These are phyloP conservation scores for Suillus weaverae DNA, from an alignment of 768 basidiomycete species.

Conservation along the genomic window DNA sequence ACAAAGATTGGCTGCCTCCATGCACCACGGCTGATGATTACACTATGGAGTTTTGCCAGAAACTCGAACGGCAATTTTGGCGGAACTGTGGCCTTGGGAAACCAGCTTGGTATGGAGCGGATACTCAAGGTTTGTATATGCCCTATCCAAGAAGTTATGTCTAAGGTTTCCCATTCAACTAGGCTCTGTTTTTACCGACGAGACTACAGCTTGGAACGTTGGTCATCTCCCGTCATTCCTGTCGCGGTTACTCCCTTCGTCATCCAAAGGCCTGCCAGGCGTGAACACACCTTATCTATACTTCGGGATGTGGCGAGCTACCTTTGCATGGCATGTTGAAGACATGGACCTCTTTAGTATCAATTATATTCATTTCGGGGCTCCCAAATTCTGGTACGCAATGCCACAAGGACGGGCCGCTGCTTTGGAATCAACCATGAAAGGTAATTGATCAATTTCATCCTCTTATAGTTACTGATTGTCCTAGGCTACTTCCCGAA, in stretches of 20 bases:
- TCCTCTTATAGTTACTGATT: constrained; percentile 9
- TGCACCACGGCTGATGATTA: constrained; percentile 76
- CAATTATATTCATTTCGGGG: constrained; percentile 98
- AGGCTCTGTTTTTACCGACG: constrained; percentile 73
- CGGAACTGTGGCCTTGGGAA: constrained; percentile 84
- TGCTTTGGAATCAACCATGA: constrained; percentile 88
- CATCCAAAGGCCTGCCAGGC: constrained; percentile 77
- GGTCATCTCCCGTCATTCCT: constrained; percentile 85
- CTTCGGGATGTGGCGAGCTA: constrained; percentile 99
- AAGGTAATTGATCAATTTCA: constrained; percentile 48
- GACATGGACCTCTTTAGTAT: constrained; percentile 99
- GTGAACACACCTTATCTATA: constrained; percentile 98
- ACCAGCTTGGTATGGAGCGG: constrained; percentile 97
- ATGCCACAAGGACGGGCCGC: constrained; percentile 83
- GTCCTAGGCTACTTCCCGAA: constrained; percentile 81
- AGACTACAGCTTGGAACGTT: constrained; percentile 91
- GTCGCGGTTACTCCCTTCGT: constrained; percentile 70
- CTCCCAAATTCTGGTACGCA: constrained; percentile 97
- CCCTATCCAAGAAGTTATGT: neutral
- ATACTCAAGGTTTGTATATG: constrained; percentile 72
- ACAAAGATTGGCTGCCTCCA: constrained; percentile 76
- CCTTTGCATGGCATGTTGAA: constrained; percentile 99
- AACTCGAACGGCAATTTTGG: constrained; percentile 91
- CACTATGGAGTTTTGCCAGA: constrained; percentile 82
- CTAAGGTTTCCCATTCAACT: constrained; percentile 5